Conservation (phyloP, 805 yeast species). For the Ogataea paraovalis region DNA sequence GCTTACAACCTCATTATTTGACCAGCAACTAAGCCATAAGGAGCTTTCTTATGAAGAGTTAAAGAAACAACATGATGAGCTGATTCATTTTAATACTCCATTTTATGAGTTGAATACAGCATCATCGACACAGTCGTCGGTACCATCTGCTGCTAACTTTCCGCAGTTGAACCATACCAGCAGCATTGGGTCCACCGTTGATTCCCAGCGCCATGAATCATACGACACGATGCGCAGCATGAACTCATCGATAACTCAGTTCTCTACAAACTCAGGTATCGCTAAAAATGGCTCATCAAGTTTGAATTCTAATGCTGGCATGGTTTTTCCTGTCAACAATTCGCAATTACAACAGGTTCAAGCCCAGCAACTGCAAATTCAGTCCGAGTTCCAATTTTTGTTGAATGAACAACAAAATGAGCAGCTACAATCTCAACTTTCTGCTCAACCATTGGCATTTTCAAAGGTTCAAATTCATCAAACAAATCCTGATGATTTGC, state of each 20-base stretch:
- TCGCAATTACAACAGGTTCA: slow-evolving; percentile 1
- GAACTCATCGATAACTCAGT: background rate
- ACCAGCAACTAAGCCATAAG: background rate
- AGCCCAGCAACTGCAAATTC: background rate
- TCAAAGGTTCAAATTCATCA: background rate
- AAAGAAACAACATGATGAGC: slow-evolving; percentile 19
- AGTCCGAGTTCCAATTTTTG: background rate
- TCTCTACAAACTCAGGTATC: background rate
- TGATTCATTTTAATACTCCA: slow-evolving; percentile 13
- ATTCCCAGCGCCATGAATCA: background rate
- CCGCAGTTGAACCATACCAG: background rate
- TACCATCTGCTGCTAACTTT: background rate
- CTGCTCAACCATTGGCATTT: background rate
- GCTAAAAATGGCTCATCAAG: background rate
- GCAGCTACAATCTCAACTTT: background rate
- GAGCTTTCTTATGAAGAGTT: slow-evolving; percentile 17
- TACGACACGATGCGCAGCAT: slow-evolving; percentile 1
- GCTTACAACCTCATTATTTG: background rate
- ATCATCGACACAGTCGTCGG: background rate
- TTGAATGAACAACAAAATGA: background rate
- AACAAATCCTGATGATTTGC: background rate
- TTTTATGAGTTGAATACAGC: slow-evolving; percentile 12
- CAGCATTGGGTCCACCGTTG: background rate
- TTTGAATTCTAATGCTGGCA: background rate
- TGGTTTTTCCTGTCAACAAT: background rate